Base-by-base conservation (phyloP, 495 filamentous ascomycete species). In the Talaromyces thailandensis region DNA sequence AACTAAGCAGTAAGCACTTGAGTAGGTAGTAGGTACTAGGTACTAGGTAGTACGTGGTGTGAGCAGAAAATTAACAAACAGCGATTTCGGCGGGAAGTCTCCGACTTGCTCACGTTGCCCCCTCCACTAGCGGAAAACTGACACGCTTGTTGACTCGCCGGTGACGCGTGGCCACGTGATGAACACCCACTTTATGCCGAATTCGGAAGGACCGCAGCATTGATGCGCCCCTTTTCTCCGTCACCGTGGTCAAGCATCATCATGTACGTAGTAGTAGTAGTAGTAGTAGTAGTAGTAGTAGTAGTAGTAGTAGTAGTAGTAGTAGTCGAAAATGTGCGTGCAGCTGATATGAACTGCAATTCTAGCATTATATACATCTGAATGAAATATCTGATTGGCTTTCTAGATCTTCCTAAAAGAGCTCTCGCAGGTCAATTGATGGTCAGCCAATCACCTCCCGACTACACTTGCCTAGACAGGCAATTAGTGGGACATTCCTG, bases 131-230 rank as follows among this genome's bases (percentile, higher is more conserved):
- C 29, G 45, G 32, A 37, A 14, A 37, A 14, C 51, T 14, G 51
- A 55, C 51, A 55, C 51, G 51, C 23, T 24, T 16, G 45, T 7
- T 51, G 45, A 51, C n/a, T 55, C 23, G 16, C 26, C 28, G 48
- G 55, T 57, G 55, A 57, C 55, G 55, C 55, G 55, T 57, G 55
- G 29, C 26, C 55, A 57, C 55, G 55, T 57, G 55, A 57, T 16
- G 26, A 6, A 11, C 51, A 24, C 21, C 3, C 43, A 18, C n/a
- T 21, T 48, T 21, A 48, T 21, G 43, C 43, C 43, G 43, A 43
- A 48, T 48, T 21, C 18, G 43, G 43, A 48, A 48, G 43, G 40
- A n/a, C 16, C 35, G 4, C 2, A 37, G 28, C 28, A 29, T 29
- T n/a, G n/a, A n/a, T n/a, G n/a, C n/a, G n/a, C n/a, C n/a, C 3